These are phyloP conservation scores for Penicillium nucicola DNA, from an alignment of 495 filamentous ascomycete species.

Conservation along the genomic window DNA sequence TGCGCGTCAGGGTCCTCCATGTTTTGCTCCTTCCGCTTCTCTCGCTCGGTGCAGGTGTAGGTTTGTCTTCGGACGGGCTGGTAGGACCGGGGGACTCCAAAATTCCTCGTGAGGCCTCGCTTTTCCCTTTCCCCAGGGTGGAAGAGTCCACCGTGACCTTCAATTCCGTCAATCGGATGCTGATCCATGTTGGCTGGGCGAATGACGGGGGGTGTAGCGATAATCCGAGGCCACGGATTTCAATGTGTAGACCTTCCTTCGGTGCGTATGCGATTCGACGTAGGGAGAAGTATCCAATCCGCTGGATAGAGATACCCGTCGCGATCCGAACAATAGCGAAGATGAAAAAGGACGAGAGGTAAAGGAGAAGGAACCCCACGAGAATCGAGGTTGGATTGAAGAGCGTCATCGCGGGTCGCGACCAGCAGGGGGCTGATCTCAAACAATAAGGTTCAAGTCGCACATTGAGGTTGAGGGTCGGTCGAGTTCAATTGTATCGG, in stretches of 20 bases:
- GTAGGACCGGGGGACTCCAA: conserved; percentile 19
- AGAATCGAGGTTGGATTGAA: conserved; percentile 76
- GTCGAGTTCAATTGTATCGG: conserved; percentile 25
- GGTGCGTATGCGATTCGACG: conserved; percentile 86
- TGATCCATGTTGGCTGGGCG: conserved; percentile 95
- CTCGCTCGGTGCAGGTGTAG: conserved; percentile 30
- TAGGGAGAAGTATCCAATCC: conserved; percentile 86
- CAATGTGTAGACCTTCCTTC: conserved; percentile 79
- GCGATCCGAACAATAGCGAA: conserved; percentile 91
- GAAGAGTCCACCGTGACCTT: conserved; percentile 78
- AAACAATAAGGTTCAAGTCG: conserved; percentile 10
- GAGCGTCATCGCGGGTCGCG: conserved; percentile 52
- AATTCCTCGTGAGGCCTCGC: conserved; percentile 19
- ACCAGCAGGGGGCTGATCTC: conserved; percentile 38
- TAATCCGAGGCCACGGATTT: conserved; percentile 84
- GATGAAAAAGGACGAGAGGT: conserved; percentile 86
- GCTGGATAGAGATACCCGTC: conserved; percentile 94
- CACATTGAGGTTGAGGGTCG: conserved; percentile 24
- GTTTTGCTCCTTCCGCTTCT: conserved; percentile 63
- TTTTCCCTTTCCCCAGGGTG: conserved; percentile 48
- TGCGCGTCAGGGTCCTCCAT: conserved; percentile 69
- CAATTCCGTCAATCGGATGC: conserved; percentile 78
- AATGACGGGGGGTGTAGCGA: conserved; percentile 91
- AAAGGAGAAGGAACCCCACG: conserved; percentile 77
- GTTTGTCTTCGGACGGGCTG: conserved; percentile 21